Evolutionary conservation across 345 rosid species (phyloP).

Genomic region (Acer negundo): DNA sequence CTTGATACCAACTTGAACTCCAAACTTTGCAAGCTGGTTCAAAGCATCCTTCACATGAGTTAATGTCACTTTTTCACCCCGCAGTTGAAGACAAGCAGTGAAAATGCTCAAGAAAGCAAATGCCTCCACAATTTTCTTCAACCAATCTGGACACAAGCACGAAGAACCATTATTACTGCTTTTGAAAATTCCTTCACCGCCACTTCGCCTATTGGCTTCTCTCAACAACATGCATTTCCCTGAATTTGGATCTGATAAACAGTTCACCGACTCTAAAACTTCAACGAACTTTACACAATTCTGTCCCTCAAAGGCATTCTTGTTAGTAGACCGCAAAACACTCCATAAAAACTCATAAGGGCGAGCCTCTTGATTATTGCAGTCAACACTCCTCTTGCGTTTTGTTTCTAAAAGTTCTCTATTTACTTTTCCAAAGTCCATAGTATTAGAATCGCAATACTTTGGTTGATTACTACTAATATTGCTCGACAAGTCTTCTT

Average conservation of each 20-base stretch:
- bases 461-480: not conserved
- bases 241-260: slow-evolving; percentile 54
- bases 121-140: slow-evolving; percentile 63
- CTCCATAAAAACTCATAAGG: slow-evolving; percentile 47
- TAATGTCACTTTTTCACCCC: slow-evolving; percentile 38
- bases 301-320: slow-evolving; percentile 47
- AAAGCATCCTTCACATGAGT: slow-evolving; percentile 50
- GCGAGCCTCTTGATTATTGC: slow-evolving; percentile 28
- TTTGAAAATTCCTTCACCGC: slow-evolving; percentile 7
- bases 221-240: slow-evolving; percentile 52
- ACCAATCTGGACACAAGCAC: slow-evolving; percentile 81
- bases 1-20: slow-evolving; percentile 47
- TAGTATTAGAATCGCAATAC: not conserved
- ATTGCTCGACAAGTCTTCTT: slow-evolving; percentile 25
- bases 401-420: slow-evolving; percentile 30
- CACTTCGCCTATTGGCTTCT: slow-evolving; percentile 20
- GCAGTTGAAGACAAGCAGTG: slow-evolving; percentile 46
- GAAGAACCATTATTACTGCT: slow-evolving; percentile 7
- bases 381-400: slow-evolving; percentile 43
- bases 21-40: slow-evolving; percentile 46
- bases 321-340: slow-evolving; percentile 43
- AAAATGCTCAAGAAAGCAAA: slow-evolving; percentile 67
- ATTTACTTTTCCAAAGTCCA: slow-evolving; percentile 24
- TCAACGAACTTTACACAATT: slow-evolving; percentile 58
- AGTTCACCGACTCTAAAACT: slow-evolving; percentile 62